These are phyloP conservation scores for Plantago lanceolata DNA, from an alignment of 305 asterid species.

Conservation along the genomic window DNA sequence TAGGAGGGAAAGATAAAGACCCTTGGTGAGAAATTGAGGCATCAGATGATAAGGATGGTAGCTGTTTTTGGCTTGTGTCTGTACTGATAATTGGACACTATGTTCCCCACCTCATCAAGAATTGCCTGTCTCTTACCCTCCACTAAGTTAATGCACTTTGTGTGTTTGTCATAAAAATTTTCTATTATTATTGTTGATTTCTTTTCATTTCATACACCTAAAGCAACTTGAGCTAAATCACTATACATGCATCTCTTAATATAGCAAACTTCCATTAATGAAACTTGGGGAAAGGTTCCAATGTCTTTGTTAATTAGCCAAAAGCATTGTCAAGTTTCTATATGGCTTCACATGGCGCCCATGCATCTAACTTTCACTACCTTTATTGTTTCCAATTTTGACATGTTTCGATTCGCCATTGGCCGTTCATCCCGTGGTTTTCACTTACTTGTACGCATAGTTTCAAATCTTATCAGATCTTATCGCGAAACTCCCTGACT, in stretches of 20 bases:
- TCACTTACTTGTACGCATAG: neutral
- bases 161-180: constrained; percentile 29
- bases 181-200: constrained; percentile 1
- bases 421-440: neutral
- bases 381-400: constrained; percentile 10
- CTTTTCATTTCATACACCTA: neutral
- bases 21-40: constrained; percentile 24
- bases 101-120: constrained; percentile 44
- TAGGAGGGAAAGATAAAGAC: constrained; percentile 13
- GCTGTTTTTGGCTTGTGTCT: constrained; percentile 37
- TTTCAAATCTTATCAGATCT: too few species aligned
- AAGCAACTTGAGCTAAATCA: constrained; percentile 12
- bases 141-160: constrained; percentile 37
- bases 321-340: constrained; percentile 1
- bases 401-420: neutral
- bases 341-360: neutral
- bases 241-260: constrained; percentile 13
- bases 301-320: constrained; percentile 14
- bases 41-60: constrained; percentile 36
- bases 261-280: neutral
- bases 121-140: constrained; percentile 46
- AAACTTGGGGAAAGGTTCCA: neutral
- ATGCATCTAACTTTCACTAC: neutral
- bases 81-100: constrained; percentile 32
- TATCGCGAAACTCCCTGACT: too few species aligned